Base-by-base conservation (phyloP, 148 eudicot genomes). In the Heliosperma pusillum region DNA sequence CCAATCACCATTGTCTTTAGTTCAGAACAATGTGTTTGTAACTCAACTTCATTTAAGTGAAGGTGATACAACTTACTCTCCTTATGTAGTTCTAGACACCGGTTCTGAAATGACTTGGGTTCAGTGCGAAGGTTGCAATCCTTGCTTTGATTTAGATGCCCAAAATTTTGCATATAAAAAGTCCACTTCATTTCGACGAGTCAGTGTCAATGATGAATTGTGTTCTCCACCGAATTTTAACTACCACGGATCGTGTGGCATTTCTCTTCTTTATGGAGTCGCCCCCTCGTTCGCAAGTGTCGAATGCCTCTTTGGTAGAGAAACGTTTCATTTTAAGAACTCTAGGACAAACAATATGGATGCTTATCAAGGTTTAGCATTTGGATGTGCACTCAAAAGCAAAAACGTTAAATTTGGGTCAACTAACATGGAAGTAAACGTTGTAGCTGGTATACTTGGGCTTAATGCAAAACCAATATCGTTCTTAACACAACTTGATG, bases 71-170 rank as follows among this genome's bases (percentile, higher is more conserved):
- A 12, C 22, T 2, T 58, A 57, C 50, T 13, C 53, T 7, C 16
- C 21, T 21, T 15, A 25, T 2, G 25, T 77, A 29, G 57, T 77
- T 68, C 30, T 77, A 5, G 79, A 77, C 69, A 70, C 69, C 0
- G 61, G 52, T 10, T 8, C 26, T 6, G 69, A 69, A 4, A 15
- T n/a, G 3, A 70, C 79, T 60, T 77, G 79, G 79, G 69, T 77
- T 17, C 79, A 77, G 25, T 70, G 79, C 13, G 22, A 29, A 10
- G 61, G 61, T 10, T 77, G 74, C 57, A n/a, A 69, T 55, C 74
- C 79, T 1, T 76, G 79, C 69, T 58, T 76, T 19, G 20, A 59
- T 2, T 10, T 52, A 26, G 47, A 26, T 1, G 30, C 21, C 4
- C 40, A 10, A n/a, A 62, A 8, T 12, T 71, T 71, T 3, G 9